Evolutionary conservation across 192 early-diverging fungal species (phyloP).

Genomic region (Coemansia sp.): DNA sequence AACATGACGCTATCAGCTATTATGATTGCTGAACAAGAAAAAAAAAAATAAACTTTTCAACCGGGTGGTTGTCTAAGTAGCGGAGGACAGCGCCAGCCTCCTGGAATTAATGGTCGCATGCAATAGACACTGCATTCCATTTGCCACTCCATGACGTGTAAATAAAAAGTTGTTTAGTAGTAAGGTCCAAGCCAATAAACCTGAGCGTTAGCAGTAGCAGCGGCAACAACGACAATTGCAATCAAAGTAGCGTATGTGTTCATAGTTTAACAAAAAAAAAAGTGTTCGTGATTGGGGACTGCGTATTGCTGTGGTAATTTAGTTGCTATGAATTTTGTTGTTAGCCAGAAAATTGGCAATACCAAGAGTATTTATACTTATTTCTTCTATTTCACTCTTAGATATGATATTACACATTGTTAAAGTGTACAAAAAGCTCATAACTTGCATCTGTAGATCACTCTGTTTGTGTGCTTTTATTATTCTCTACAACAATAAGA

Average conservation of each 20-base stretch:
- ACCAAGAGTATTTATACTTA: not conserved
- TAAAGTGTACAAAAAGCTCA: not conserved
- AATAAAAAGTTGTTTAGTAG: not conserved
- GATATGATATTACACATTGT: not conserved
- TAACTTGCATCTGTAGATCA: not conserved
- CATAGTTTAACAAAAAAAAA: not conserved
- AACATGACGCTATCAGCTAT: not conserved
- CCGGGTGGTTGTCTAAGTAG: not conserved
- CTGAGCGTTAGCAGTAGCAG: slow-evolving; percentile 26
- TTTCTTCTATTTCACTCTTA: not conserved
- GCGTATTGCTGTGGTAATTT: not conserved
- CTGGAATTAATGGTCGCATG: not conserved
- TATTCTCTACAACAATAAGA: not conserved
- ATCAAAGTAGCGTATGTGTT: slow-evolving; percentile 17
- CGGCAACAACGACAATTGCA: slow-evolving; percentile 20
- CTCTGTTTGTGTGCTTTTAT: not conserved
- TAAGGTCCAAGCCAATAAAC: slow-evolving; percentile 21
- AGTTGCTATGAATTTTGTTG: not conserved
- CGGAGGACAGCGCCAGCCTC: not conserved
- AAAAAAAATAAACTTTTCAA: not conserved
- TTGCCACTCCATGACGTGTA: slow-evolving; percentile 3
- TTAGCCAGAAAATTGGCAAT: not conserved
- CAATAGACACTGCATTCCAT: not conserved
- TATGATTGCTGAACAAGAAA: not conserved
- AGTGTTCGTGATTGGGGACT: not conserved